phyloP scores from a whole-genome alignment of 1,284 basidiomycete genomes.

The Retiboletus flavoniger region DNA sequence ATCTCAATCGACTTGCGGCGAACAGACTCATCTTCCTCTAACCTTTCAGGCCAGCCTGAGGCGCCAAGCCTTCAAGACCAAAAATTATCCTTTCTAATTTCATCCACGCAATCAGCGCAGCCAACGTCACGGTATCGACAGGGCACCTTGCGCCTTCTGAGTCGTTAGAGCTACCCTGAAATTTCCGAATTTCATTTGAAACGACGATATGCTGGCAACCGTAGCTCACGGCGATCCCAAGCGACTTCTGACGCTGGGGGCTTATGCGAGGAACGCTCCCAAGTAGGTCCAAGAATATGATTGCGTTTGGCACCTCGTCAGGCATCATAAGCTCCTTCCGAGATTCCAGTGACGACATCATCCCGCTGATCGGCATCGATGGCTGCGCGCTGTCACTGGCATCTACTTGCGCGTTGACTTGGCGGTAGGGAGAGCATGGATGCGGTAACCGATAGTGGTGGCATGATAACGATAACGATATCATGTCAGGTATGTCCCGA shows the following conservation, averaged over 20 bases:
- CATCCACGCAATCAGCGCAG: not conserved
- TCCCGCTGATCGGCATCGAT: not conserved
- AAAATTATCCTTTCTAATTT: not conserved
- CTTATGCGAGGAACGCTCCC: not conserved
- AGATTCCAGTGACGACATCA: not conserved
- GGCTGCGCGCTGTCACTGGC: too few species aligned
- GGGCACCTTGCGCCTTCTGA: not conserved
- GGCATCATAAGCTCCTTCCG: not conserved
- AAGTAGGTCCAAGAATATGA: not conserved
- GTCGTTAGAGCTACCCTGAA: not conserved
- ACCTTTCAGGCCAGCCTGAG: not conserved
- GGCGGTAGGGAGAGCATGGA: not conserved
- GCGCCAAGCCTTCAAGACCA: not conserved
- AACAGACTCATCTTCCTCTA: not conserved
- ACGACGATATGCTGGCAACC: not conserved
- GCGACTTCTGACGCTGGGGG: not conserved
- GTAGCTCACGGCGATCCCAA: not conserved
- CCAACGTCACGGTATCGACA: not conserved
- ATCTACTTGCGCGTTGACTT: not conserved
- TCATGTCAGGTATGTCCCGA: not conserved
- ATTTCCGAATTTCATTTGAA: constrained; percentile 3
- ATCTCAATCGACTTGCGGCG: not conserved
- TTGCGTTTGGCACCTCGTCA: not conserved
- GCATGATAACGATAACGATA: not conserved
- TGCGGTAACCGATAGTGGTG: not conserved